phyloP scores from a whole-genome alignment of 2,329 filamentous ascomycete genomes.

The Aspergillus tanneri region DNA sequence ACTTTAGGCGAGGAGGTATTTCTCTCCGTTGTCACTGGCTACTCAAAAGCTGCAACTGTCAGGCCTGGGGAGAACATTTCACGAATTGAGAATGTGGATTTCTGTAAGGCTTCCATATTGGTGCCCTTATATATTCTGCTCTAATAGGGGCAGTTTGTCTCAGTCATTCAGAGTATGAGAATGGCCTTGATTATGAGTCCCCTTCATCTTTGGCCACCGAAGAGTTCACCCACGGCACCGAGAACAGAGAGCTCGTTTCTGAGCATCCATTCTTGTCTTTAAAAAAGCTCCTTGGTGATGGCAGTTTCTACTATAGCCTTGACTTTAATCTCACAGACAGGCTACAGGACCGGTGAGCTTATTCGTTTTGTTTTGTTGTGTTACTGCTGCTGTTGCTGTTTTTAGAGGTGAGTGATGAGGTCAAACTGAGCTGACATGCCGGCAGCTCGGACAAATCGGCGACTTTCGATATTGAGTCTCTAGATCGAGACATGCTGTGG shows the following conservation, averaged over 20 bases:
- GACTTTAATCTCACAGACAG: slow-evolving; percentile 96
- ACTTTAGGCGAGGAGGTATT: slow-evolving; percentile 83
- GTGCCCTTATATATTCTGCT: background rate
- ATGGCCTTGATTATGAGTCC: slow-evolving; percentile 61
- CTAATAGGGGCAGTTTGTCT: slow-evolving; percentile 65
- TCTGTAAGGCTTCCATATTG: slow-evolving; percentile 51
- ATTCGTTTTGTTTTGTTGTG: no score
- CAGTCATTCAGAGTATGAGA: slow-evolving; percentile 81
- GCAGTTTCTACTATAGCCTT: slow-evolving; percentile 97
- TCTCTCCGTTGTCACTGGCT: slow-evolving; percentile 80
- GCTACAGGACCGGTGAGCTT: slow-evolving; percentile 73
- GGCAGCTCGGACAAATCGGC: slow-evolving; percentile 69
- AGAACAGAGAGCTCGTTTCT: slow-evolving; percentile 66
- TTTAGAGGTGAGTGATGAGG: slow-evolving; percentile 14
- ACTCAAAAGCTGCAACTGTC: slow-evolving; percentile 74
- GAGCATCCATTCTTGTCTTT: slow-evolving; percentile 90
- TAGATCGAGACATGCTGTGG: slow-evolving; percentile 92
- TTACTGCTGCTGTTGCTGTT: no score
- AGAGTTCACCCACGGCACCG: slow-evolving; percentile 53
- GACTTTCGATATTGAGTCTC: slow-evolving; percentile 85
- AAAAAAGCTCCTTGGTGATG: slow-evolving; percentile 87
- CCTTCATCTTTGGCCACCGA: slow-evolving; percentile 55
- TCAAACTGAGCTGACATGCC: slow-evolving; percentile 18
- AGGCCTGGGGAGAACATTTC: slow-evolving; percentile 86
- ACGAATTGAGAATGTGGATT: slow-evolving; percentile 81